Conservation (phyloP, 768 basidiomycete species). For the Leccinum truebloodii region DNA sequence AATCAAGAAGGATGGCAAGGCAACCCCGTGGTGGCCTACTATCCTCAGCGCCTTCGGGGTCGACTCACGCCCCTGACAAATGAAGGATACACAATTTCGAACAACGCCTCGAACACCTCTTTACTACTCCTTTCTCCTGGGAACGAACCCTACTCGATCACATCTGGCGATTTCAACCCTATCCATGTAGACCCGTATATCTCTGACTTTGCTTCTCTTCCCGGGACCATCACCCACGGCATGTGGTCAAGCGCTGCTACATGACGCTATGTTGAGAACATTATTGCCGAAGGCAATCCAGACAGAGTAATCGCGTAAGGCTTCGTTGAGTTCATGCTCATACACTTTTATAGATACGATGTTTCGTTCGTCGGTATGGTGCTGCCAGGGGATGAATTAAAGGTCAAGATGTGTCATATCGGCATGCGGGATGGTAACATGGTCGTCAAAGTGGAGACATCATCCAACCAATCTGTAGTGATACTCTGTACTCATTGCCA, state of each 20-base stretch:
- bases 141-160: slow-evolving; percentile 95
- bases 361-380: slow-evolving; percentile 98
- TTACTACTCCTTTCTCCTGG: slow-evolving; percentile 82
- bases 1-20: slow-evolving; percentile 85
- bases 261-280: slow-evolving; percentile 87
- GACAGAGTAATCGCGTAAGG: slow-evolving; percentile 86
- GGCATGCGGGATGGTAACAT: slow-evolving; percentile 94
- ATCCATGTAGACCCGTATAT: slow-evolving; percentile 99
- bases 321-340: slow-evolving; percentile 4
- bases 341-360: slow-evolving; percentile 61
- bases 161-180: slow-evolving; percentile 98
- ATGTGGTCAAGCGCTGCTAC: slow-evolving; percentile 97
- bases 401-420: slow-evolving; percentile 83
- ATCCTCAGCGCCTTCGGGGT: slow-evolving; percentile 87
- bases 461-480: slow-evolving; percentile 50
- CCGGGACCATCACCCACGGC: slow-evolving; percentile 97
- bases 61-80: slow-evolving; percentile 74
- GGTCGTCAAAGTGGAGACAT: slow-evolving; percentile 84
- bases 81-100: slow-evolving; percentile 85
- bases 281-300: slow-evolving; percentile 90
- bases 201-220: slow-evolving; percentile 88
- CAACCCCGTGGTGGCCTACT: slow-evolving; percentile 91
- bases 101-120: slow-evolving; percentile 58
- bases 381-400: slow-evolving; percentile 84
- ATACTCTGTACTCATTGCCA: too few relatives aligned